phyloP scores from a whole-genome alignment of 805 yeast species.

The Saturnispora dispora region DNA sequence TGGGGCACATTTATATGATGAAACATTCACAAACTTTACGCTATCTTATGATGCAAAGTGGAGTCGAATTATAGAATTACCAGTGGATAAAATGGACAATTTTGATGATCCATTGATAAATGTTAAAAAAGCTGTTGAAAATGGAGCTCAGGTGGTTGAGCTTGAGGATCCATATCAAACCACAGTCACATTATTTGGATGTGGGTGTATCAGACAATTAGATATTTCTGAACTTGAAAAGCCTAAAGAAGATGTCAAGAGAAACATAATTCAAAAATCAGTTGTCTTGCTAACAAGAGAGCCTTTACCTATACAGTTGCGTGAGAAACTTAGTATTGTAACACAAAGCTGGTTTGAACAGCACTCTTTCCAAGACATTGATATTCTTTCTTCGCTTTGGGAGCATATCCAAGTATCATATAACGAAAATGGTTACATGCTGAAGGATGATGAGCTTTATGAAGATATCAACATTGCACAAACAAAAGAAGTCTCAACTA shows the following conservation, averaged over 20 bases:
- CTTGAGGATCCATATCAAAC: conserved; percentile 21
- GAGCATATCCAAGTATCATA: conserved; percentile 49
- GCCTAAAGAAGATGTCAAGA: conserved; percentile 23
- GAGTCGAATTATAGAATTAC: conserved; percentile 37
- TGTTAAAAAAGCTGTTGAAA: not conserved
- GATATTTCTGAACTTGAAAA: conserved; percentile 44
- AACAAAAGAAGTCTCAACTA: not conserved
- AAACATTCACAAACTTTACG: conserved; percentile 87
- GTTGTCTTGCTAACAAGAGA: conserved; percentile 72
- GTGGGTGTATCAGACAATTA: conserved; percentile 86
- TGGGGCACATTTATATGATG: conserved; percentile 90
- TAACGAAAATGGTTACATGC: conserved; percentile 20
- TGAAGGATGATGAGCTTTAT: conserved; percentile 26
- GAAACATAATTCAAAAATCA: conserved; percentile 87
- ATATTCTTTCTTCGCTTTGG: conserved; percentile 58
- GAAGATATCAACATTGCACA: conserved; percentile 11
- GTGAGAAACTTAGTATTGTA: conserved; percentile 82
- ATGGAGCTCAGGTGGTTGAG: conserved; percentile 16
- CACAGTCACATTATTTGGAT: conserved; percentile 76
- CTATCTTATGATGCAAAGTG: conserved; percentile 56
- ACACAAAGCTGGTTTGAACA: conserved; percentile 83
- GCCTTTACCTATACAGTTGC: conserved; percentile 82
- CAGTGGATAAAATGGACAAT: conserved; percentile 20
- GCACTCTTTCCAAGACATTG: conserved; percentile 60
- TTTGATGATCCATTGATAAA: not conserved